Conservation (phyloP, 2,329 filamentous ascomycete genomes). For the Falciphora oryzae region DNA sequence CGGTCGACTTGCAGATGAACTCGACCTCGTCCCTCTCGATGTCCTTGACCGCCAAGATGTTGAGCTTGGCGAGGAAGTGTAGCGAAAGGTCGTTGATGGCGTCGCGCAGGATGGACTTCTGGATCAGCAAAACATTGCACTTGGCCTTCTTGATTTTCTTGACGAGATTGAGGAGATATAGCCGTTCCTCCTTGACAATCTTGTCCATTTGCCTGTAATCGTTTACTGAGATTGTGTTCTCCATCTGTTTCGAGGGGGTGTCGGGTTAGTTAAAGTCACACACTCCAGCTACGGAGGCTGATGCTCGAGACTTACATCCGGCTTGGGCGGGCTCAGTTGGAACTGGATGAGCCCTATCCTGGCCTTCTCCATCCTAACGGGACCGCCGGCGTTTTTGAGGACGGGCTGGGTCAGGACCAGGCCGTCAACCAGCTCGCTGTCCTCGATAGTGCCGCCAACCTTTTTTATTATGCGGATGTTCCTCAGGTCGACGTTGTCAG, state of each 20-base stretch:
- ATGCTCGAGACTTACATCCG: conserved; percentile 59
- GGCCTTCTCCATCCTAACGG: conserved; percentile 92
- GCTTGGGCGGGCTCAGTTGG: conserved; percentile 96
- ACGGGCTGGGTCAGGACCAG: conserved; percentile 88
- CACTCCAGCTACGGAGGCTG: conserved; percentile 2
- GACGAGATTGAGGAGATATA: conserved; percentile 96
- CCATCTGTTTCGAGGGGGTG: conserved; percentile 58
- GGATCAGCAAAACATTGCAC: conserved; percentile 96
- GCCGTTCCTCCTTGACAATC: conserved; percentile 97
- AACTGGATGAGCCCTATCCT: conserved; percentile 97
- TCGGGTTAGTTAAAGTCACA: not conserved
- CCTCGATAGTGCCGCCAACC: conserved; percentile 94
- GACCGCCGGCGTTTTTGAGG: conserved; percentile 88
- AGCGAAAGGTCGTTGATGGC: conserved; percentile 96
- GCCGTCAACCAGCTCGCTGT: conserved; percentile 95
- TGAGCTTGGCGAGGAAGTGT: conserved; percentile 95
- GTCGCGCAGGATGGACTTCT: conserved; percentile 96
- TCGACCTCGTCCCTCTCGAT: conserved; percentile 98
- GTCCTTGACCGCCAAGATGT: conserved; percentile 93
- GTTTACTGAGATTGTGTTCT: conserved; percentile 98
- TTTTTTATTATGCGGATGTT: conserved; percentile 98
- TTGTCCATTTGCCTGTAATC: conserved; percentile 99
- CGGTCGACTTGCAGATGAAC: conserved; percentile 98
- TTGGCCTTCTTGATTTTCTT: conserved; percentile 99
- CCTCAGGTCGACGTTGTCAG: conserved; percentile 92